Base-by-base conservation (phyloP, 2,329 filamentous ascomycete species). In the Colletotrichum tropicicola region DNA sequence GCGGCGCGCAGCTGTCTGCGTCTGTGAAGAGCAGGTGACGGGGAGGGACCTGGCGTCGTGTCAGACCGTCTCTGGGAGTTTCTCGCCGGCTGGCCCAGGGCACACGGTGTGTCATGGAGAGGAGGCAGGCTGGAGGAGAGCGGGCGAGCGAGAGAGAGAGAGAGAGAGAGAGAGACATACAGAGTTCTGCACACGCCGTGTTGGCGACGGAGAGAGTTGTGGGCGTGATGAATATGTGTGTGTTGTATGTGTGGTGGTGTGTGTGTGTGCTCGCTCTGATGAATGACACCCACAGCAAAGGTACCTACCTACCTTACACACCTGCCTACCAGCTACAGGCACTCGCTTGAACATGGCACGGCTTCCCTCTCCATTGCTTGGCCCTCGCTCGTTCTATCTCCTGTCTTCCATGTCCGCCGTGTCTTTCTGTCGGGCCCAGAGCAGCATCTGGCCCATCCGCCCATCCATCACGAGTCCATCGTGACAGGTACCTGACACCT, bases 401-500 rank as follows among this genome's bases (percentile, higher is more conserved):
- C n/a, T n/a, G n/a, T n/a, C n/a, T n/a, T n/a, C n/a, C n/a, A n/a
- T 21, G 21, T 57, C 43, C 30, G 17, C 41, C 28, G 45, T 30
- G 45, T 15, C 9, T 4, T 32, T 19, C 19, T 13, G 32, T 15
- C n/a, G 25, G 28, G 57, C 43, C 35, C 35, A 21, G 57, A 32
- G 57, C 49, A 51, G 48, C 43, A 27, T 19, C 43, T 55, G 61
- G 56, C 48, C 61, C 43, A 61, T 63, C 59, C 61, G 43, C 41
- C 47, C 47, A 43, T 25, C 55, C 60, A 60, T 54, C 32, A 48
- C 48, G 21, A 53, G 35, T 21, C 41, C 57, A 47, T 43, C 49
- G 41, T 55, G 57, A 65, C 56, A 54, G 60, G 60, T 53, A 54
- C 54, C 49, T 60, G 61, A 54, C 56, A 60, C 61, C 13, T 23